Conservation (phyloP, 1,284 basidiomycete genomes). For the Fistulinella cinereoalba region DNA sequence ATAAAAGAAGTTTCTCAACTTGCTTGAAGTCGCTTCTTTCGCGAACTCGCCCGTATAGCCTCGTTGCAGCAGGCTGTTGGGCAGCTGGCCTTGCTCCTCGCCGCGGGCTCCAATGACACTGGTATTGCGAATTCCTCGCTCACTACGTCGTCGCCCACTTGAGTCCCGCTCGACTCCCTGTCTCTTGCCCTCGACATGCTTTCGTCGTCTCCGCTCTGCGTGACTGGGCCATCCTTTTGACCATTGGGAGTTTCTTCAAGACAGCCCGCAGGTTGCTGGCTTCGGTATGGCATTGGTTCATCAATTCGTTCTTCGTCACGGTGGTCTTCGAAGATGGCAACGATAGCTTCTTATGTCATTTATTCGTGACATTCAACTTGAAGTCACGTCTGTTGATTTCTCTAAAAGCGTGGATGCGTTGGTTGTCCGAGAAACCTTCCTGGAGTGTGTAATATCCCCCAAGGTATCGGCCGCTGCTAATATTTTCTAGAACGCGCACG, state of each 20-base stretch:
- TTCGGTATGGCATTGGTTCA: conserved; percentile 42
- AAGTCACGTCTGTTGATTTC: neutral
- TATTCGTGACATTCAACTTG: neutral
- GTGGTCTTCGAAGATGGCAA: conserved; percentile 61
- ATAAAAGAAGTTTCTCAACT: conserved; percentile 4
- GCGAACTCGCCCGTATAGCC: conserved; percentile 12
- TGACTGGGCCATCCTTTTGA: conserved; percentile 64
- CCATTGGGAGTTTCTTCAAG: conserved; percentile 61
- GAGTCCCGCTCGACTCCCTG: conserved; percentile 19
- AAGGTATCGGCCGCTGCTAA: neutral
- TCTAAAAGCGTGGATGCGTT: conserved; percentile 54
- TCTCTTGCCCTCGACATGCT: conserved; percentile 40
- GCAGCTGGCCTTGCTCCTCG: conserved; percentile 25
- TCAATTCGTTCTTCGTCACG: conserved; percentile 59
- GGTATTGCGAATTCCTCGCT: conserved; percentile 1
- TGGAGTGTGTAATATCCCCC: conserved; percentile 24
- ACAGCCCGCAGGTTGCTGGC: conserved; percentile 47
- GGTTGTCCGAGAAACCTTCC: conserved; percentile 53
- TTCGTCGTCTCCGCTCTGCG: conserved; percentile 51
- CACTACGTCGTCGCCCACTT: neutral
- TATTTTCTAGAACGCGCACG: conserved; percentile 40
- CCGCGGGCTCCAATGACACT: conserved; percentile 15
- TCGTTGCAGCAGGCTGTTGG: conserved; percentile 32
- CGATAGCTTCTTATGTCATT: conserved; percentile 49
- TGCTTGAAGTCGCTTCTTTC: neutral